A percentile compares a stretch with the other conserved stretches of the same genome.
These are phyloP conservation scores for Wickerhamomyces canadensis DNA, from an alignment of 805 yeast genomes.

Conservation along the genomic window DNA sequence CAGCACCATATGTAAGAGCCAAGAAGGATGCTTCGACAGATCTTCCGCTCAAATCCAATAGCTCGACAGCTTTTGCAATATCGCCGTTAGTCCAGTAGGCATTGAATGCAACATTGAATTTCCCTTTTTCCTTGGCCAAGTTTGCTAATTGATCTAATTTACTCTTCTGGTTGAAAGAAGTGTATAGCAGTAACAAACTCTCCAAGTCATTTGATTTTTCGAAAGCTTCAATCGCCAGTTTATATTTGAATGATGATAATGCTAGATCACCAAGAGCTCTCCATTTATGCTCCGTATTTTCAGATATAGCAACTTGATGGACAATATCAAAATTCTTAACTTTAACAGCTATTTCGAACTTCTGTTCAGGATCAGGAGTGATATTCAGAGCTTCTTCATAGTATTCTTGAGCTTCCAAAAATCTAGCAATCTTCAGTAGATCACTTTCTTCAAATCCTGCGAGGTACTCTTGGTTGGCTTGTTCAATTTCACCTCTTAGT, in stretches of 20 bases:
- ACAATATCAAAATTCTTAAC: slow-evolving; percentile 73
- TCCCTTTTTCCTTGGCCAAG: slow-evolving; percentile 65
- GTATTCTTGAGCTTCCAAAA: slow-evolving; percentile 89
- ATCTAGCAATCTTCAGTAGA: slow-evolving; percentile 76
- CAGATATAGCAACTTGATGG: slow-evolving; percentile 51
- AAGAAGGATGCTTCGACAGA: slow-evolving; percentile 82
- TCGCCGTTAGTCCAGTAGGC: slow-evolving; percentile 87
- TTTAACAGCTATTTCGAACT: slow-evolving; percentile 81
- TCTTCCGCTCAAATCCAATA: slow-evolving; percentile 65
- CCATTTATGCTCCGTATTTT: slow-evolving; percentile 71
- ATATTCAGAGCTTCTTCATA: slow-evolving; percentile 76
- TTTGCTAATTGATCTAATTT: slow-evolving; percentile 61
- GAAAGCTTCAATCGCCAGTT: slow-evolving; percentile 75
- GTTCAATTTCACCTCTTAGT: slow-evolving; percentile 88
- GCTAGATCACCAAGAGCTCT: slow-evolving; percentile 87
- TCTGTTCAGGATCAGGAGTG: slow-evolving; percentile 85
- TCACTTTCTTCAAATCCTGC: slow-evolving; percentile 62
- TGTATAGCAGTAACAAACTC: slow-evolving; percentile 73
- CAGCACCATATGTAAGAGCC: slow-evolving; percentile 58
- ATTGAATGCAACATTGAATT: slow-evolving; percentile 86
- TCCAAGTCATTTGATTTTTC: slow-evolving; percentile 75
- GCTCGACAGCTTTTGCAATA: slow-evolving; percentile 51
- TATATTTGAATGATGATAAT: slow-evolving; percentile 69
- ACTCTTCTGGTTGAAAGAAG: slow-evolving; percentile 67
- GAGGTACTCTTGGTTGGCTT: slow-evolving; percentile 55